These are phyloP conservation scores for Musa schizocarpa DNA, from an alignment of 176 grass and related monocot genomes.

Conservation along the genomic window DNA sequence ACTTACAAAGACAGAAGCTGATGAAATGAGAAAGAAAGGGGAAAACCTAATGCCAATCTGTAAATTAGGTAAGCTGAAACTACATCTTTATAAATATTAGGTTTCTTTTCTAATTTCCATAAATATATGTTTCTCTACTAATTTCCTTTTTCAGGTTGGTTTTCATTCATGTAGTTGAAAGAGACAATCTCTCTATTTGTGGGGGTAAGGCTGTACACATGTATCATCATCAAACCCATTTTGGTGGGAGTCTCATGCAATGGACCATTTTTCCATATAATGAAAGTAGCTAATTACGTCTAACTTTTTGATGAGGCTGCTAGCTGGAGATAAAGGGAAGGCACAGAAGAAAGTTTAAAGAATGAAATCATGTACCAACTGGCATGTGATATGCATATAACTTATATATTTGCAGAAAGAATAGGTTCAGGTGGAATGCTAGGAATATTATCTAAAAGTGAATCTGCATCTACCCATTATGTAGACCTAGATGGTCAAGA, in stretches of 20 bases:
- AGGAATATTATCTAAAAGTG: too few relatives aligned
- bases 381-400: background rate
- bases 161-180: background rate
- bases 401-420: background rate
- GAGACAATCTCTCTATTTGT: background rate
- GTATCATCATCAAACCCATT: background rate
- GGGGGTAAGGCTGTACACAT: background rate
- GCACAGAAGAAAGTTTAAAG: background rate
- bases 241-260: background rate
- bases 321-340: background rate
- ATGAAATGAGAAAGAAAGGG: slow-evolving; percentile 74
- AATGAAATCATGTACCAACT: background rate
- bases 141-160: background rate
- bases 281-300: background rate
- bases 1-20: slow-evolving; percentile 71
- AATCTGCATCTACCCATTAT: too few relatives aligned
- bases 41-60: slow-evolving; percentile 64
- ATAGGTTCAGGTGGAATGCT: background rate
- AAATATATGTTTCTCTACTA: slow-evolving; percentile 1
- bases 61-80: slow-evolving; percentile 67
- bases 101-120: background rate
- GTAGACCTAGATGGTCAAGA: too few relatives aligned
- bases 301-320: background rate
- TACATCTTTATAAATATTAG: slow-evolving; percentile 12
- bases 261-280: background rate